Percentiles rank a stretch among this genome's conserved stretches.
These are phyloP conservation scores for Sporormia fimetaria DNA, from an alignment of 495 filamentous ascomycete genomes.

Conservation along the genomic window DNA sequence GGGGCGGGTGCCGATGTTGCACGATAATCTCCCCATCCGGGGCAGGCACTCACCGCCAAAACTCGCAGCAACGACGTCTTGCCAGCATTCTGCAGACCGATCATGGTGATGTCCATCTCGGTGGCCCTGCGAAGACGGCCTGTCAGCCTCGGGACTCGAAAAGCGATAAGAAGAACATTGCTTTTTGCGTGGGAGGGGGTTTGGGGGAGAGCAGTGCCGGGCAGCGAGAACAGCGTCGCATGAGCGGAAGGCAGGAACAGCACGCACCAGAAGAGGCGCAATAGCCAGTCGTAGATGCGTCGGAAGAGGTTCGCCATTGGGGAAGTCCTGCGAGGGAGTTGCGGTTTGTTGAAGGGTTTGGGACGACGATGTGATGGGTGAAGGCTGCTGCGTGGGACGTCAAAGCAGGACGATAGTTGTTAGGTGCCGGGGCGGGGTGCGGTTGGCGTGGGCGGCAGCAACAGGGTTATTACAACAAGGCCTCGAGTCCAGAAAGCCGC, in stretches of 20 bases:
- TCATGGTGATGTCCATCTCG: slow-evolving; percentile 99
- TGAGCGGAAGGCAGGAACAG: slow-evolving; percentile 1
- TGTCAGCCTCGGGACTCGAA: slow-evolving; percentile 25
- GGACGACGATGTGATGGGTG: slow-evolving; percentile 4
- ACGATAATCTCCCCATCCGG: slow-evolving; percentile 18
- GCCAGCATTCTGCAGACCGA: slow-evolving; percentile 95
- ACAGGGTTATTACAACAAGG: no score
- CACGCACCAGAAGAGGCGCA: slow-evolving; percentile 95
- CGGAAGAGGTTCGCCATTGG: slow-evolving; percentile 82
- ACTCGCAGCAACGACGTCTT: slow-evolving; percentile 93
- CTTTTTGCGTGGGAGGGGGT: slow-evolving; percentile 17
- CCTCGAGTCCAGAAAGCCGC: no score
- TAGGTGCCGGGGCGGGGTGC: no score
- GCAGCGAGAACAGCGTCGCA: slow-evolving; percentile 8
- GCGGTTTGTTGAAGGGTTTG: slow-evolving; percentile 2
- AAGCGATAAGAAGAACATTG: slow-evolving; percentile 15
- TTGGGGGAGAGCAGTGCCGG: slow-evolving; percentile 15
- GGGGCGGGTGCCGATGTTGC: slow-evolving; percentile 10
- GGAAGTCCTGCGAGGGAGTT: slow-evolving; percentile 4
- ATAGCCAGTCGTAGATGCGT: slow-evolving; percentile 93
- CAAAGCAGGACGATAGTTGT: no score
- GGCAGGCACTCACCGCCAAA: slow-evolving; percentile 61
- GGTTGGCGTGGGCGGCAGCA: no score
- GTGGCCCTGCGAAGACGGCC: slow-evolving; percentile 57
- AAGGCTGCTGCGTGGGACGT: neutral